Evolutionary conservation across 2,329 filamentous ascomycete species (phyloP).

Genomic region (Sclerotiophoma versabilis): DNA sequence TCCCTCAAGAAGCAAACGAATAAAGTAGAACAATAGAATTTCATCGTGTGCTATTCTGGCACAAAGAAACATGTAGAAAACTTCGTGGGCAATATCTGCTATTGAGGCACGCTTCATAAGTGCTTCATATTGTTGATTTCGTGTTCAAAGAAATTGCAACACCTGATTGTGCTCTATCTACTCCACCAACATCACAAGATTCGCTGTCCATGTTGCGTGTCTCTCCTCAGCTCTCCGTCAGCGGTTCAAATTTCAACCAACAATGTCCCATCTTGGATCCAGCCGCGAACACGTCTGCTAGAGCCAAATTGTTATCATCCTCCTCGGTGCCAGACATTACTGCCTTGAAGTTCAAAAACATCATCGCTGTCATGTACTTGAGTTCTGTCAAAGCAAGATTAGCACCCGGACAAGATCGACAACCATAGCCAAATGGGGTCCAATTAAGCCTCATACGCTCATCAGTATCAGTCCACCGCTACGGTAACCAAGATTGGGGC

Average conservation of each 20-base stretch:
- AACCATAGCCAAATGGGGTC: constrained; percentile 7
- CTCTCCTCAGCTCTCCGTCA: too few relatives aligned
- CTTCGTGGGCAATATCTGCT: too few relatives aligned
- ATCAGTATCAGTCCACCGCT: constrained; percentile 1
- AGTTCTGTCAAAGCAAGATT: constrained; percentile 12
- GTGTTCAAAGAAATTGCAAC: too few relatives aligned
- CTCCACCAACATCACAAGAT: too few relatives aligned
- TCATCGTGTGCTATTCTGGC: too few relatives aligned
- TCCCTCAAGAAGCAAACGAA: too few relatives aligned
- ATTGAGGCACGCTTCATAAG: too few relatives aligned
- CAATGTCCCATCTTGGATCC: constrained; percentile 1
- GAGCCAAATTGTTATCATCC: constrained; percentile 1
- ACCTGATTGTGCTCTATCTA: too few relatives aligned
- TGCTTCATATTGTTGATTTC: too few relatives aligned
- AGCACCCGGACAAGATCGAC: constrained; percentile 3
- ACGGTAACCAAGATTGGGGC: neutral
- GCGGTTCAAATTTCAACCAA: constrained; percentile 3
- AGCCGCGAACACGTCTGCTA: constrained; percentile 8
- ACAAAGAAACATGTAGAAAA: too few relatives aligned
- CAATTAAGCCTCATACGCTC: constrained; percentile 12
- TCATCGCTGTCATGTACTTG: constrained; percentile 5
- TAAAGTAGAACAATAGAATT: too few relatives aligned
- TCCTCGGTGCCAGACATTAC: neutral
- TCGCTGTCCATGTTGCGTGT: too few relatives aligned
- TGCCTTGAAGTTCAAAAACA: constrained; percentile 1